Conservation (phyloP, 2,329 filamentous ascomycete species). For the Atkinsonella texensis region DNA sequence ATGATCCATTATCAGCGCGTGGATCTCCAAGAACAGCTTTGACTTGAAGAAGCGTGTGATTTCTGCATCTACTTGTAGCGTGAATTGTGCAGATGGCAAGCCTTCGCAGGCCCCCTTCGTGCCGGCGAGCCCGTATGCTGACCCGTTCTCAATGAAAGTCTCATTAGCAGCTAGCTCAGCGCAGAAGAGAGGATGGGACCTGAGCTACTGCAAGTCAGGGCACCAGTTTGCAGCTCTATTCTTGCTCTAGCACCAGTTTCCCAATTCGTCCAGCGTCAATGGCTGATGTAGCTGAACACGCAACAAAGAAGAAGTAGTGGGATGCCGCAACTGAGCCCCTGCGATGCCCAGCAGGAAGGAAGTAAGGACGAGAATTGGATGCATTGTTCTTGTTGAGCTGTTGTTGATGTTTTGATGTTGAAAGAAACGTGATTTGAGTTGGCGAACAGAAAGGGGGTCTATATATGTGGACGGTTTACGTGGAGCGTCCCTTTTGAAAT, state of each 20-base stretch:
- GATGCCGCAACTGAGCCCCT: slow-evolving; percentile 11
- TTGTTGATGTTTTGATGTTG: no score
- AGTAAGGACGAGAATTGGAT: no score
- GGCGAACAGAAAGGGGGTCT: no score
- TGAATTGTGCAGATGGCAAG: slow-evolving; percentile 30
- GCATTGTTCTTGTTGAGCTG: no score
- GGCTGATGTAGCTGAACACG: slow-evolving; percentile 32
- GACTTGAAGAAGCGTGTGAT: slow-evolving; percentile 37
- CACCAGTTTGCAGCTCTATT: slow-evolving; percentile 44
- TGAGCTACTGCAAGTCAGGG: slow-evolving; percentile 43
- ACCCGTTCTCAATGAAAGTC: slow-evolving; percentile 21
- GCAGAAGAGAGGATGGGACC: slow-evolving; percentile 38
- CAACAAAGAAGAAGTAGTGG: slow-evolving; percentile 36
- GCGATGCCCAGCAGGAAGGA: no score
- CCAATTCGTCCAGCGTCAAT: slow-evolving; percentile 37
- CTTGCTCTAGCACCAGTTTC: slow-evolving; percentile 33
- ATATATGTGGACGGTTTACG: no score
- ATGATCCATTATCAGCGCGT: slow-evolving; percentile 33
- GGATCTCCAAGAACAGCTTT: slow-evolving; percentile 37
- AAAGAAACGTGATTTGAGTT: no score
- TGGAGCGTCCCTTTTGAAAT: no score
- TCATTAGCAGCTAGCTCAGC: slow-evolving; percentile 34
- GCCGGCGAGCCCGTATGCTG: neutral
- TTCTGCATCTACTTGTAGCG: slow-evolving; percentile 35
- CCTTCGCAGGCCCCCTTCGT: neutral